A percentile compares a stretch with the other conserved stretches of the same genome.
Evolutionary conservation across 2,329 filamentous ascomycete species (phyloP).

Genomic region (Xylaria sp.): DNA sequence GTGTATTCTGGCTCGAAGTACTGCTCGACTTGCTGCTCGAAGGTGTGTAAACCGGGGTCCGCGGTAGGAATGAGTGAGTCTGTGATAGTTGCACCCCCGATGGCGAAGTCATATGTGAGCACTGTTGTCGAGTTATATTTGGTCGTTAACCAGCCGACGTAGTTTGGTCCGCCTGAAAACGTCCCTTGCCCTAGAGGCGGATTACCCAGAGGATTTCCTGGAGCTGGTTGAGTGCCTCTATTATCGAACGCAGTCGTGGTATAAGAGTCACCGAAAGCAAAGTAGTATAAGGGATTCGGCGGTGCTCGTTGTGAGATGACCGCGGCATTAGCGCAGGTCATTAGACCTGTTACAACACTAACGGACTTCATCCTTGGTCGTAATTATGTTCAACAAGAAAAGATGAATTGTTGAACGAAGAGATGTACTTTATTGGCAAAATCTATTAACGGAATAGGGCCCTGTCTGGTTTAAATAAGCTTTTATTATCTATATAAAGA

Average conservation of each 20-base stretch:
- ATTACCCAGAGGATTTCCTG: background rate
- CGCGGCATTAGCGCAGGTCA: background rate
- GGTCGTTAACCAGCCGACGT: conserved; percentile 2
- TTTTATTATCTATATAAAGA: background rate
- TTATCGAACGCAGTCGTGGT: background rate
- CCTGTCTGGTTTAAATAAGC: background rate
- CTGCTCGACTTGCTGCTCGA: background rate
- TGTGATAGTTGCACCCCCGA: background rate
- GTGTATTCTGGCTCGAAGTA: background rate
- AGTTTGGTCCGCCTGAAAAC: background rate
- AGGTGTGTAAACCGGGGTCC: background rate
- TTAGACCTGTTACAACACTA: background rate
- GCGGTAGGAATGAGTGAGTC: background rate
- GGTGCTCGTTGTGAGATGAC: background rate
- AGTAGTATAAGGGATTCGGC: background rate
- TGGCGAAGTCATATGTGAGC: background rate
- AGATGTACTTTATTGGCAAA: background rate
- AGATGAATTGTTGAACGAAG: background rate
- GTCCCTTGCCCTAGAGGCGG: background rate
- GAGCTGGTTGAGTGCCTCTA: background rate
- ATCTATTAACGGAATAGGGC: background rate
- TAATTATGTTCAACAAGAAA: background rate
- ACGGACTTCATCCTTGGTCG: background rate
- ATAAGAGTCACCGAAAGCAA: background rate
- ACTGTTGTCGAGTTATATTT: background rate